Evolutionary conservation across 1,139 yeast species (phyloP).

Genomic region (Saccharomyces hybrid): DNA sequence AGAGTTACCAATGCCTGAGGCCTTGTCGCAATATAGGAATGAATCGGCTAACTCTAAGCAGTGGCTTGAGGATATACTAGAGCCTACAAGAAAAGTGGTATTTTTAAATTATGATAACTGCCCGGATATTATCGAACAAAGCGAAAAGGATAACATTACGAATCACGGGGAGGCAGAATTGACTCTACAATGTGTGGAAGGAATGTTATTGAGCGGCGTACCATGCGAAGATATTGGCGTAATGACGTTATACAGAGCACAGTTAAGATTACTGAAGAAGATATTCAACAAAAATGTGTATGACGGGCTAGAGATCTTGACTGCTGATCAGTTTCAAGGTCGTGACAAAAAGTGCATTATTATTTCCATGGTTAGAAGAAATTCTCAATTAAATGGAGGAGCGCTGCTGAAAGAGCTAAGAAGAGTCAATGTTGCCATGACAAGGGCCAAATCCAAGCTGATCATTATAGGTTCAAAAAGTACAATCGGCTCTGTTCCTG

Average conservation of each 20-base stretch:
- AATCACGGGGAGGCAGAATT: conserved; percentile 67
- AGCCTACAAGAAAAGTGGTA: conserved; percentile 50
- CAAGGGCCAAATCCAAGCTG: conserved; percentile 80
- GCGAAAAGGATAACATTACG: conserved; percentile 57
- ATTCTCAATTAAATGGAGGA: conserved; percentile 60
- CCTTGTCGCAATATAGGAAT: conserved; percentile 10
- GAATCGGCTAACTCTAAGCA: conserved; percentile 12
- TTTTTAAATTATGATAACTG: conserved; percentile 68
- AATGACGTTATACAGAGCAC: conserved; percentile 84
- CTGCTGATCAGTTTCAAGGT: conserved; percentile 96
- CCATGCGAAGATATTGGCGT: conserved; percentile 57
- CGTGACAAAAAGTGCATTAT: conserved; percentile 88
- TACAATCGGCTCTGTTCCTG: conserved; percentile 50
- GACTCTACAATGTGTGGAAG: conserved; percentile 54
- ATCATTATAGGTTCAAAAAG: conserved; percentile 71
- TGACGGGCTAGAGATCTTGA: conserved; percentile 60
- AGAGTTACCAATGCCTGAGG: conserved; percentile 36
- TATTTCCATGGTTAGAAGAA: conserved; percentile 80
- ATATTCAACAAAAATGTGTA: conserved; percentile 34
- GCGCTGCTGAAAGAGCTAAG: conserved; percentile 83
- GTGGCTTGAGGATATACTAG: conserved; percentile 44
- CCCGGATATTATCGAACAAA: conserved; percentile 47
- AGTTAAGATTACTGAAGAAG: conserved; percentile 49
- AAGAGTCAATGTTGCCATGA: conserved; percentile 87
- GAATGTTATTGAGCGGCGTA: conserved; percentile 56